Evolutionary conservation across 805 yeast genomes (phyloP), one percentile per base, ranked within the genome.

Genomic region (Wickerhamomyces alni): DNA sequence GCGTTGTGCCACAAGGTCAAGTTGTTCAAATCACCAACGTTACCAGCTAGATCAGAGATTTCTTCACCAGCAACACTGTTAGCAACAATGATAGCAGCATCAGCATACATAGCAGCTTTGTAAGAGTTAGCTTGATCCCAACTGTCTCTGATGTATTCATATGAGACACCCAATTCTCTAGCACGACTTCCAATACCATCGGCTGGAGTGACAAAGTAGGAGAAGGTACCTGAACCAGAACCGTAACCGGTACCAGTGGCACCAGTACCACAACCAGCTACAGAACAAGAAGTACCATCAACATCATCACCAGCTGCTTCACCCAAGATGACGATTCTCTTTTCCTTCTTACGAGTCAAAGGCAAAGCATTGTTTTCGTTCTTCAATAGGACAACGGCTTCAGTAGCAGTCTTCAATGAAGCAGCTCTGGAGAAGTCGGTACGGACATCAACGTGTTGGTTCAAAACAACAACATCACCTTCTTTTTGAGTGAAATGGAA

Each of bases 211-310:
- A 72, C 61, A 11, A 74, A 69, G 49, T 61, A 72, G 2, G 77
- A 74, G 40, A 70, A 71, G 43, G 65, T 67, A 22, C 70, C 78
- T 3, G 78, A 63, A 2, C 80, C 77, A 4, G 82, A 75, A 2
- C 82, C 84, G 75, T 82, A 74, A 15, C 82, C 82, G 12, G 70
- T 64, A 25, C 74, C 69, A 35, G 75, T 48, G 3, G 73, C 67
- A 4, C 82, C 82, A 40, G 69, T 66, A 15, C 62, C 61, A 48
- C 66, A 15, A 65, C 81, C 82, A 74, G 74, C 48, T 11, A 75
- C 61, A 34, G 80, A 77, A 22, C 80, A 75, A 4, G 80, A 80
- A 36, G 82, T 80, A 40, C 82, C 82, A 21, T 71, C 67, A 39
- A 61, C 66, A 36, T 68, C 67, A 8, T 72, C 59, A 30, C 52